Evolutionary conservation across 345 rosid species (phyloP), one percentile per base, ranked within the genome.

Genomic region (Linum lewisii): DNA sequence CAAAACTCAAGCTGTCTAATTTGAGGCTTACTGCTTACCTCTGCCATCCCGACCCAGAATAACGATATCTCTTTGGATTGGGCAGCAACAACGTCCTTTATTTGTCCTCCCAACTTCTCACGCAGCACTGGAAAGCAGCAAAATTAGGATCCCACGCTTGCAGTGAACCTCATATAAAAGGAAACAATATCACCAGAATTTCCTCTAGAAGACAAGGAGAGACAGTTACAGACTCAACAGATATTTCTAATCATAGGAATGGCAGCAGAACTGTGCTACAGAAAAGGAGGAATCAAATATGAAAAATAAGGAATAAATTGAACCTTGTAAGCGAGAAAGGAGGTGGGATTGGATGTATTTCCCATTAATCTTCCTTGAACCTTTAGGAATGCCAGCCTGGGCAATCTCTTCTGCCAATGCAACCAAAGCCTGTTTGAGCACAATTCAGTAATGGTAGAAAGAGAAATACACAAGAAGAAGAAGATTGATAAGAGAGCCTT

Each of bases 11-110:
- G 21, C 23, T 24, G 22, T 19, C 22, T 52, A 63, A 24, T 64
- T 59, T 61, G 57, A 55, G 54, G 37, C 37, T 51, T 79, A 87
- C 93, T 58, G 47, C 29, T 51, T 79, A 90, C 95, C 90, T 91
- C 90, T 34, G 95, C 98, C 95, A 88, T 86, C 60, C 90, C 98
- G 52, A 71, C 68, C 95, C 96, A 91, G 71, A 77, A 78, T 58
- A 91, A 71, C 7, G 79, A 72, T 66, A 91, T 79, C 73, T 88
- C 86, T 65, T 79, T 91, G 44, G 92, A 76, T 53, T 67, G 81
- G 51, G 74, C 87, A 71, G 78, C 83, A 57, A 71, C 85, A 10
- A 84, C 90, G 62, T 76, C 90, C 75, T 82, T 81, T 51, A 80
- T 65, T 66, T 91, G 87, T 73, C 84, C 85, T 74, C 69, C 77